These are phyloP conservation scores for Coniochaeta sp. DNA, from an alignment of 2,329 filamentous ascomycete genomes.

Conservation along the genomic window DNA sequence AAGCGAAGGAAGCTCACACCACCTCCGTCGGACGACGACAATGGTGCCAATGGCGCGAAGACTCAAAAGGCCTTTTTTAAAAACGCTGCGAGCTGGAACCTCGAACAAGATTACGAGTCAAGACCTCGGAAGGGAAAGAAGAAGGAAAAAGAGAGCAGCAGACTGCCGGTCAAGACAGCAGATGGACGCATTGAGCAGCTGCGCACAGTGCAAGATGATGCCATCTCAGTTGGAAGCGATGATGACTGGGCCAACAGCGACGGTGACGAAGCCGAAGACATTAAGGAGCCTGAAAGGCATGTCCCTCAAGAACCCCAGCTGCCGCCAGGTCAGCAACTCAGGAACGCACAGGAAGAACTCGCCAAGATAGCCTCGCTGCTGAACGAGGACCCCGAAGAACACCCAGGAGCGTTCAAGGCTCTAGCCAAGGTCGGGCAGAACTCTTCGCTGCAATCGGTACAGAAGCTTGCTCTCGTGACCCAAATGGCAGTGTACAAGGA, in stretches of 20 bases:
- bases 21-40: constrained; percentile 37
- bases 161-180: constrained; percentile 78
- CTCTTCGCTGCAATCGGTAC: constrained; percentile 63
- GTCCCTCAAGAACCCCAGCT: constrained; percentile 53
- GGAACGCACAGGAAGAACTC: constrained; percentile 85
- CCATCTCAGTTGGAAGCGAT: constrained; percentile 51
- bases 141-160: constrained; percentile 64
- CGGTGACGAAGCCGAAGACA: constrained; percentile 43
- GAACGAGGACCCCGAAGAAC: constrained; percentile 90
- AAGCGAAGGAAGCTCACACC: constrained; percentile 55
- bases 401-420: constrained; percentile 70
- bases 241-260: constrained; percentile 57
- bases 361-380: constrained; percentile 73
- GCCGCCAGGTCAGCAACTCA: constrained; percentile 69
- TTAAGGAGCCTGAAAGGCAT: constrained; percentile 34
- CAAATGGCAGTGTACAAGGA: constrained; percentile 92
- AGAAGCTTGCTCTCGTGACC: constrained; percentile 79
- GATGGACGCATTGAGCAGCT: constrained; percentile 64
- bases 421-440: constrained; percentile 62
- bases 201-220: constrained; percentile 47
- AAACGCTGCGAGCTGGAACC: constrained; percentile 75
- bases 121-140: constrained; percentile 68
- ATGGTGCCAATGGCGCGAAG: constrained; percentile 23
- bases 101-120: constrained; percentile 86
- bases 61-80: constrained; percentile 61